Percentiles rank a stretch among this genome's conserved stretches.
Conservation (phyloP, 805 yeast genomes). For the Schwanniomyces pseudopolymorphus region DNA sequence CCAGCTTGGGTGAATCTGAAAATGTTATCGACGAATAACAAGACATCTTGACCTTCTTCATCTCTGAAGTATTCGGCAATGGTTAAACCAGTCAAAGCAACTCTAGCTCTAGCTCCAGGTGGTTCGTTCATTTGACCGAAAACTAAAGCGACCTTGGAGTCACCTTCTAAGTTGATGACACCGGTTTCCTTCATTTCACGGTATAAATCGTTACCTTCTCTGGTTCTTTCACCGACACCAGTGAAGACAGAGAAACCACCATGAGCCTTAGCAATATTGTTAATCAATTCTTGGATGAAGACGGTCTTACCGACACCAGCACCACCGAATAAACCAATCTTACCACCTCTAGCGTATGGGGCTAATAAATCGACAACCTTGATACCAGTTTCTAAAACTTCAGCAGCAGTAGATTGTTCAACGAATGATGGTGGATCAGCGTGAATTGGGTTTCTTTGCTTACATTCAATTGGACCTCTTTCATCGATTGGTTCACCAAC, state of each 20-base stretch:
- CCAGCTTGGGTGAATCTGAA: constrained; percentile 99
- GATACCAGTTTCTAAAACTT: constrained; percentile 98
- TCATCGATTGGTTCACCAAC: constrained; percentile 99
- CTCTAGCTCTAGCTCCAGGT: constrained; percentile 99
- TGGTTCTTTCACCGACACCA: constrained; percentile 99
- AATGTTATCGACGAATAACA: constrained; percentile 98
- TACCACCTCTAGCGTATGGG: constrained; percentile 99
- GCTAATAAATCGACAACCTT: constrained; percentile 99
- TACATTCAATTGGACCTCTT: constrained; percentile 96
- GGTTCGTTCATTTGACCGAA: constrained; percentile 99
- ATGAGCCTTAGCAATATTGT: constrained; percentile 99
- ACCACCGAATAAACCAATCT: constrained; percentile 99
- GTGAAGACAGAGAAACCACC: constrained; percentile 99
- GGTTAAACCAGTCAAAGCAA: constrained; percentile 99
- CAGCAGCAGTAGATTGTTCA: constrained; percentile 97
- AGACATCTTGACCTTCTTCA: constrained; percentile 99
- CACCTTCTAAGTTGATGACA: constrained; percentile 99
- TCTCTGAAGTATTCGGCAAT: constrained; percentile 99
- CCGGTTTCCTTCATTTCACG: constrained; percentile 99
- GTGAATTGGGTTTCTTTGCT: constrained; percentile 95
- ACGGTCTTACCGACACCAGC: constrained; percentile 99
- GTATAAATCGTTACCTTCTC: constrained; percentile 99
- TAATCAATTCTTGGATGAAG: constrained; percentile 98
- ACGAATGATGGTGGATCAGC: constrained; percentile 96
- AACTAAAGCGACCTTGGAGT: constrained; percentile 98